Conservation (phyloP, 371 early-diverging fungal species). For the Parasitella parasitica region DNA sequence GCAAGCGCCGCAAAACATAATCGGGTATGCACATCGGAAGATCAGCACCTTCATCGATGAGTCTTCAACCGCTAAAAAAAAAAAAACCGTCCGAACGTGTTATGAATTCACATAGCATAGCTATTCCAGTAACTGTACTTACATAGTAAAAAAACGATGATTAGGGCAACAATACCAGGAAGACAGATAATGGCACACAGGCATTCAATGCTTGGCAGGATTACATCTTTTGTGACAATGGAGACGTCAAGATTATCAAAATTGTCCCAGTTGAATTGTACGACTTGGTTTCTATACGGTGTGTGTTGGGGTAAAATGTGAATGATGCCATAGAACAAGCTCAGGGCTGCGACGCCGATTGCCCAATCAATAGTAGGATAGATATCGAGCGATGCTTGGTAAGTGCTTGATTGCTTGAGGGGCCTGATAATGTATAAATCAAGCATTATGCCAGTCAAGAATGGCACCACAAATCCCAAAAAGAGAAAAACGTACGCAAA, state of each 20-base stretch:
- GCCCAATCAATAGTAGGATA: constrained; percentile 39
- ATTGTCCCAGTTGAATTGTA: constrained; percentile 4
- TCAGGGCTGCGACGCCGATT: constrained; percentile 42
- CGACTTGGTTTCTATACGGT: background rate
- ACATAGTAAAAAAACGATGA: constrained; percentile 15
- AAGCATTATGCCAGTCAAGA: constrained; percentile 41
- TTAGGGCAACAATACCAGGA: constrained; percentile 2
- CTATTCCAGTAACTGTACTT: background rate
- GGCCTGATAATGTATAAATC: constrained; percentile 53
- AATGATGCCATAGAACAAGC: constrained; percentile 34
- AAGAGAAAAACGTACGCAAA: constrained; percentile 25
- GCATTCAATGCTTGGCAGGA: constrained; percentile 19
- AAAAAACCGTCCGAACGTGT: too few relatives aligned
- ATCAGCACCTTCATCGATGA: constrained; percentile 19
- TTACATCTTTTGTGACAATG: constrained; percentile 5
- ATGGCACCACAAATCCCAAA: constrained; percentile 46
- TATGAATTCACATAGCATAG: too few relatives aligned
- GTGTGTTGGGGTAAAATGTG: constrained; percentile 27
- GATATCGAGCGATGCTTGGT: background rate
- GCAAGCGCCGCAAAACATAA: constrained; percentile 11
- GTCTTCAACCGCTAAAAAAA: constrained; percentile 28
- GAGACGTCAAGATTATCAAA: constrained; percentile 9
- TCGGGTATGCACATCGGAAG: constrained; percentile 40
- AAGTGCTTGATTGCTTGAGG: background rate
- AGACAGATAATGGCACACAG: background rate